Conservation (phyloP, 495 filamentous ascomycete genomes). For the Penicillium turbatum region DNA sequence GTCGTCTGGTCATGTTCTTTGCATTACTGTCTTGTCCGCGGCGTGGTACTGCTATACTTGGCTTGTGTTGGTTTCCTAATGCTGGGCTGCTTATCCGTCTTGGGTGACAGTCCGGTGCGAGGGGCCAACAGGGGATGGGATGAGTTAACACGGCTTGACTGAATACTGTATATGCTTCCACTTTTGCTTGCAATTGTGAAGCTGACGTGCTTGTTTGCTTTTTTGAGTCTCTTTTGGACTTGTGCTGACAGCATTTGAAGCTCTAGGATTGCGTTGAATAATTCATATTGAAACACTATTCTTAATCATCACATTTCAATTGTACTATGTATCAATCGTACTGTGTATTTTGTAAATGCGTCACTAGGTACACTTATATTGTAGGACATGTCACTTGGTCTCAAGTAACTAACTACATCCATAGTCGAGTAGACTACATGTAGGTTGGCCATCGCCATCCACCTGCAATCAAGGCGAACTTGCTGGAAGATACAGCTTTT, state of each 20-base stretch:
- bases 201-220: conserved; percentile 2
- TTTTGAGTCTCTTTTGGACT: conserved; percentile 3
- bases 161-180: conserved; percentile 33
- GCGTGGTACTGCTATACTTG: conserved; percentile 46
- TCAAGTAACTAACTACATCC: too few relatives aligned
- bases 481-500: too few relatives aligned
- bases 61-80: conserved; percentile 35
- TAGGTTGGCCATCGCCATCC: too few relatives aligned
- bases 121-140: conserved; percentile 50
- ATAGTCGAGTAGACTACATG: too few relatives aligned
- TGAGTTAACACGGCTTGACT: conserved; percentile 66
- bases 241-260: conserved; percentile 18
- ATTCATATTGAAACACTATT: neutral
- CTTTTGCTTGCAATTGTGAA: conserved; percentile 9
- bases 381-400: too few relatives aligned
- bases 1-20: conserved; percentile 21
- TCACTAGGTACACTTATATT: too few relatives aligned
- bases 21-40: conserved; percentile 10
- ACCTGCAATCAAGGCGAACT: too few relatives aligned
- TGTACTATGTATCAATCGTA: too few relatives aligned
- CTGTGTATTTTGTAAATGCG: too few relatives aligned
- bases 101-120: conserved; percentile 45
- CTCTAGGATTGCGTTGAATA: conserved; percentile 22
- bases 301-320: too few relatives aligned
- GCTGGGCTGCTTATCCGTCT: conserved; percentile 47